A percentile compares a stretch with the other conserved stretches of the same genome.
phyloP scores from a whole-genome alignment of 2,329 filamentous ascomycete species.

The Shiraia bambusicola region DNA sequence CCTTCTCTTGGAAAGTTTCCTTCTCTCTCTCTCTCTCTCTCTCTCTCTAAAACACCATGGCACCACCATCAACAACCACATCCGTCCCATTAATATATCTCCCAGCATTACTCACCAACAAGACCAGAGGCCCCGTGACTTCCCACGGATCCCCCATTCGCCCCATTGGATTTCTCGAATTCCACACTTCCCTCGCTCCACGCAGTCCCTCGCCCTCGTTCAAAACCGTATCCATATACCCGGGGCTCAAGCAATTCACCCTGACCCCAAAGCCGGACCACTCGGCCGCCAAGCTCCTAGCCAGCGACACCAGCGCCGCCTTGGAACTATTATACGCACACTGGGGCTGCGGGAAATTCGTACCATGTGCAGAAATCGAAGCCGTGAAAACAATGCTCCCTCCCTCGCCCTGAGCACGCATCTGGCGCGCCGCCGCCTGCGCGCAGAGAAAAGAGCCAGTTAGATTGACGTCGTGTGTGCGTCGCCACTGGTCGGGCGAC shows the following conservation, averaged over 20 bases:
- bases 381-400: conserved; percentile 68
- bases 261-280: conserved; percentile 71
- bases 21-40: background rate
- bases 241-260: conserved; percentile 70
- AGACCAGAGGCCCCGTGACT: conserved; percentile 62
- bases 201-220: conserved; percentile 65
- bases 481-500: conserved; percentile 60
- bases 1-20: no score
- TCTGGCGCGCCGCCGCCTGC: conserved; percentile 59
- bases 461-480: conserved; percentile 69
- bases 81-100: conserved; percentile 70
- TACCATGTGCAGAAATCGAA: conserved; percentile 66
- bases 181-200: conserved; percentile 58
- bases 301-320: conserved; percentile 64
- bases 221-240: conserved; percentile 76
- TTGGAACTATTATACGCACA: conserved; percentile 72
- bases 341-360: conserved; percentile 74
- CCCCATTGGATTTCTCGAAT: conserved; percentile 61
- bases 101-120: conserved; percentile 62
- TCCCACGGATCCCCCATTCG: conserved; percentile 67
- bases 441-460: conserved; percentile 71
- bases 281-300: conserved; percentile 68
- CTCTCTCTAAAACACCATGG: conserved; percentile 33
- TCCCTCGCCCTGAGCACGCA: conserved; percentile 46
- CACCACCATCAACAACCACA: conserved; percentile 62